Evolutionary conservation across 2,329 filamentous ascomycete genomes (phyloP).

Genomic region (Pleomassaria siparia): DNA sequence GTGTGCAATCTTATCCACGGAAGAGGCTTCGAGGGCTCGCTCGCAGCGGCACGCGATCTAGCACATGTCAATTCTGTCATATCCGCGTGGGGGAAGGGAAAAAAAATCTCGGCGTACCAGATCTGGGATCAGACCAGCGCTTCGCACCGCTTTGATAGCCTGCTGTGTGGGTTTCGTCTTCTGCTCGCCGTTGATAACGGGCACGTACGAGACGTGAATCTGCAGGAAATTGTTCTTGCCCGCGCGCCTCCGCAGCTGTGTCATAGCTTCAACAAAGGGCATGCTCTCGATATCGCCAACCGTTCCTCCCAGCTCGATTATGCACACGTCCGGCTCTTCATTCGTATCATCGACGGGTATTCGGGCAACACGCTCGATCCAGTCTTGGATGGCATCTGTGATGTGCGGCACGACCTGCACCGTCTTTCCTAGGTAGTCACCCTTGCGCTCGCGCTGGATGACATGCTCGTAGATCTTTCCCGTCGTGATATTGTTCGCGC

Average conservation of each 20-base stretch:
- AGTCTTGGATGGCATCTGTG: constrained; percentile 88
- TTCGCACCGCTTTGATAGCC: constrained; percentile 81
- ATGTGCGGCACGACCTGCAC: constrained; percentile 92
- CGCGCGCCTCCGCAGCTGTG: constrained; percentile 71
- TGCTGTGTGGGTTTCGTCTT: constrained; percentile 98
- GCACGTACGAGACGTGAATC: constrained; percentile 88
- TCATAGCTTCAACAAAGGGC: constrained; percentile 85
- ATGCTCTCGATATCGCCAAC: constrained; percentile 83
- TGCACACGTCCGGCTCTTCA: constrained; percentile 86
- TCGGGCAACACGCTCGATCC: constrained; percentile 83
- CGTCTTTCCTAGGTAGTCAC: constrained; percentile 84
- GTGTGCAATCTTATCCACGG: constrained; percentile 83
- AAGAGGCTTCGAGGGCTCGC: constrained; percentile 68
- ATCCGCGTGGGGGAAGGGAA: background rate
- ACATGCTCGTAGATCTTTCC: constrained; percentile 94
- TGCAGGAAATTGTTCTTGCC: constrained; percentile 81
- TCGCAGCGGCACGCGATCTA: constrained; percentile 93
- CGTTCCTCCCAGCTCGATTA: constrained; percentile 72
- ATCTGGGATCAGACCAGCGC: constrained; percentile 66
- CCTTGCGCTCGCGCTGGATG: constrained; percentile 70
- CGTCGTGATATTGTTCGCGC: constrained; percentile 95
- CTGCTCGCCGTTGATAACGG: constrained; percentile 73
- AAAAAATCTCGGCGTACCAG: constrained; percentile 55
- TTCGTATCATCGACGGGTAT: constrained; percentile 84
- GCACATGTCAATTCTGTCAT: background rate